A percentile compares a stretch with the other conserved stretches of the same genome.
These are phyloP conservation scores for Trichosporon coremiiforme DNA, from an alignment of 1,284 basidiomycete species.

Conservation along the genomic window DNA sequence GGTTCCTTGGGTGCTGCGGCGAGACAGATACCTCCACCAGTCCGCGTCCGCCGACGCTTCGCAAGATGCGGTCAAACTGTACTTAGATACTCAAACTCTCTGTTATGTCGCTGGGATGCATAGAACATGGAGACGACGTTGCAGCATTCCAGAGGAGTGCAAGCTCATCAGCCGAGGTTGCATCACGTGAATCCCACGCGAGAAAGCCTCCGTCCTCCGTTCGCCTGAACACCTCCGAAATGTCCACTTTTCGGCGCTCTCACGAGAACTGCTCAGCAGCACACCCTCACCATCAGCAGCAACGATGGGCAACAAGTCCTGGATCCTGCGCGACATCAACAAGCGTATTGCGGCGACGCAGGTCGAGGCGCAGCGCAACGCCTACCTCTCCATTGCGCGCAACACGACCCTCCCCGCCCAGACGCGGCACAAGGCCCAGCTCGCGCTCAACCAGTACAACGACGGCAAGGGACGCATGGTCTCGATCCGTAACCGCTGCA, in stretches of 20 bases:
- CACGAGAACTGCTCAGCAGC: neutral
- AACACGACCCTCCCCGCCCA: conserved; percentile 80
- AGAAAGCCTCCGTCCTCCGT: neutral
- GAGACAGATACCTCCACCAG: too few species aligned
- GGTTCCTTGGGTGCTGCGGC: too few species aligned
- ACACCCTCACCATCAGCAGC: neutral
- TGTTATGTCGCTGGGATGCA: too few species aligned
- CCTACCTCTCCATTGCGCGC: conserved; percentile 85
- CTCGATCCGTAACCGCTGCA: conserved; percentile 84
- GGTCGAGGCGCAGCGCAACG: conserved; percentile 77
- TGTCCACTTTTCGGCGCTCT: conserved; percentile 11
- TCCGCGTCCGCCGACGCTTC: too few species aligned
- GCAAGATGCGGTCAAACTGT: too few species aligned
- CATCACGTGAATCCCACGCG: too few species aligned
- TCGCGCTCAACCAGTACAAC: conserved; percentile 86
- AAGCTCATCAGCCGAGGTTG: too few species aligned
- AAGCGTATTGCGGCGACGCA: conserved; percentile 58
- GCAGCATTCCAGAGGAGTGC: too few species aligned
- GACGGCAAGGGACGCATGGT: conserved; percentile 74
- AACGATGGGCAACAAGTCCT: conserved; percentile 41
- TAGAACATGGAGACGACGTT: too few species aligned
- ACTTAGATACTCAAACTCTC: too few species aligned
- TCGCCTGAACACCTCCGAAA: neutral
- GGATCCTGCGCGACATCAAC: conserved; percentile 51
- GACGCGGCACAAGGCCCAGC: conserved; percentile 92